A percentile compares a stretch with the other conserved stretches of the same genome.
phyloP scores from a whole-genome alignment of 805 yeast species.

The Dipodascus albidus region DNA sequence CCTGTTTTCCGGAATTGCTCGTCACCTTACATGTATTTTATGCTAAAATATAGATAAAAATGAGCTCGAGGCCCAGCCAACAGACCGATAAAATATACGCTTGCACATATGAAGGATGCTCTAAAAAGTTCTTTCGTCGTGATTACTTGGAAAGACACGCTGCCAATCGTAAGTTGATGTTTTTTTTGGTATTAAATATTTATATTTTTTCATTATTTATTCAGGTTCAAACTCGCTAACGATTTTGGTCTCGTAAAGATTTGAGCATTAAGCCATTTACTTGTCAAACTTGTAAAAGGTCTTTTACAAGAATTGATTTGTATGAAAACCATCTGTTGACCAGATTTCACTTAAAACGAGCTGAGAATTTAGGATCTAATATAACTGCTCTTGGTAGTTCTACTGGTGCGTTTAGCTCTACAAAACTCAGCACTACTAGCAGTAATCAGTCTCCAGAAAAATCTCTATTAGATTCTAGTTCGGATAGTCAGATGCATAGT shows the following conservation, averaged over 20 bases:
- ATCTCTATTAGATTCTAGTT: no score
- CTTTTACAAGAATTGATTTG: constrained; percentile 24
- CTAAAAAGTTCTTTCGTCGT: constrained; percentile 24
- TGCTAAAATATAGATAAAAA: no score
- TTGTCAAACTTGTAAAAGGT: constrained; percentile 24
- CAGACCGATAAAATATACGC: neutral
- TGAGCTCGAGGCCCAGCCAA: neutral
- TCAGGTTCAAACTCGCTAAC: neutral
- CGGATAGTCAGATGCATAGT: no score
- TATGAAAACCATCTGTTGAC: constrained; percentile 26
- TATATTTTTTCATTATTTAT: no score
- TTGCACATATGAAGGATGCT: constrained; percentile 27
- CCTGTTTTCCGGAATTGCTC: no score
- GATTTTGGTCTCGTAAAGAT: constrained; percentile 9
- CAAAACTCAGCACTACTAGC: no score
- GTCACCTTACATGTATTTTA: no score
- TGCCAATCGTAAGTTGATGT: constrained; percentile 22
- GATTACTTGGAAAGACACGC: constrained; percentile 28
- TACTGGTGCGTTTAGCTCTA: constrained; percentile 1
- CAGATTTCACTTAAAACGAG: constrained; percentile 23
- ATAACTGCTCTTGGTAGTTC: neutral
- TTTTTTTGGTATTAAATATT: no score
- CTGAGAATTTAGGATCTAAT: constrained; percentile 6
- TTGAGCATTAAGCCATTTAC: constrained; percentile 23
- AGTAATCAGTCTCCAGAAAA: no score